Evolutionary conservation across 2,329 filamentous ascomycete species (phyloP).

Genomic region (Xylariaceae sp.): DNA sequence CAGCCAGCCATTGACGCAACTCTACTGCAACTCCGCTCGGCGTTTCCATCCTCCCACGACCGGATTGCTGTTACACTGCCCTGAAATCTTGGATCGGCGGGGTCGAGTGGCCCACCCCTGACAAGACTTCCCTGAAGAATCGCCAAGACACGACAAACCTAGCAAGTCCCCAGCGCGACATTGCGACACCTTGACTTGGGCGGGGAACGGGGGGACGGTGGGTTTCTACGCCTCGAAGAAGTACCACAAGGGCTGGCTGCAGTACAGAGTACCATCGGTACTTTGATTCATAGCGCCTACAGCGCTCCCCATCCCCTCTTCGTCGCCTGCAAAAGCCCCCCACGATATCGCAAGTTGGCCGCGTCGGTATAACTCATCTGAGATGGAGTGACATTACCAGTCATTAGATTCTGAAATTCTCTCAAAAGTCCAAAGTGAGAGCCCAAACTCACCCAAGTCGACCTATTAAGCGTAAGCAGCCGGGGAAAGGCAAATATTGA

Average conservation of each 20-base stretch:
- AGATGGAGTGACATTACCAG: too few relatives aligned
- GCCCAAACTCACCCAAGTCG: neutral
- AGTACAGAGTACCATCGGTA: neutral
- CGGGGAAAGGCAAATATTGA: conserved; percentile 11
- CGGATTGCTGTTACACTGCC: conserved; percentile 11
- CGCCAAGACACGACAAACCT: conserved; percentile 26
- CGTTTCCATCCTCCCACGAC: neutral
- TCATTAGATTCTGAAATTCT: neutral
- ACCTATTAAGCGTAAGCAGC: neutral
- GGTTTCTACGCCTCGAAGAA: too few relatives aligned
- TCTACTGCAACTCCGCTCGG: conserved; percentile 8
- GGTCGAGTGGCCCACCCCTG: conserved; percentile 31
- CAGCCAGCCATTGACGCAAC: conserved; percentile 26
- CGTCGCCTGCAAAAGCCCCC: too few relatives aligned
- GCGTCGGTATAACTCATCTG: too few relatives aligned
- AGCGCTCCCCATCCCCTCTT: neutral
- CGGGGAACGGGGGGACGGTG: conserved; percentile 1
- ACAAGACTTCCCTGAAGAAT: conserved; percentile 19
- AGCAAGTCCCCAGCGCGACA: conserved; percentile 17
- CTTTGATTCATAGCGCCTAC: neutral
- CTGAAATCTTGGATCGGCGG: conserved; percentile 30
- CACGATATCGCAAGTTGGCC: too few relatives aligned
- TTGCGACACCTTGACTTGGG: conserved; percentile 11
- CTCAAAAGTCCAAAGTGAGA: neutral
- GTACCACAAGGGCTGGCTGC: too few relatives aligned